phyloP scores from a whole-genome alignment of 176 grass and related monocot species.

The Triticum aestivum region IWGSC_CS_RefSeq_v2.1 NC_057806.1:111774565-111775064 shows the following conservation, averaged over 20 bases:
- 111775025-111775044: conserved; percentile 59
- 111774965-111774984: conserved; percentile 66
- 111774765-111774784: conserved; percentile 43
- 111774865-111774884: conserved; percentile 77
- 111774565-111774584: conserved; percentile 69
- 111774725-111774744: conserved; percentile 18
- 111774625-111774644: conserved; percentile 78
- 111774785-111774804: conserved; percentile 63
- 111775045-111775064: conserved; percentile 70
- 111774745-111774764: conserved; percentile 22
- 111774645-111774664: conserved; percentile 52
- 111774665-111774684: conserved; percentile 35
- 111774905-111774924: conserved; percentile 68
- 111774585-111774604: conserved; percentile 63
- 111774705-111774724: conserved; percentile 20
- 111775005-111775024: conserved; percentile 57
- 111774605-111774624: conserved; percentile 55
- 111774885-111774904: conserved; percentile 65
- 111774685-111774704: neutral
- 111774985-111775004: conserved; percentile 87
- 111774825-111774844: conserved; percentile 56
- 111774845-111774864: conserved; percentile 89
- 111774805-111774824: conserved; percentile 63
- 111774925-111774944: conserved; percentile 38
- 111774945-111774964: conserved; percentile 55